Base-by-base conservation (phyloP, 2,329 filamentous ascomycete genomes). In the Helminthosporium solani region DNA sequence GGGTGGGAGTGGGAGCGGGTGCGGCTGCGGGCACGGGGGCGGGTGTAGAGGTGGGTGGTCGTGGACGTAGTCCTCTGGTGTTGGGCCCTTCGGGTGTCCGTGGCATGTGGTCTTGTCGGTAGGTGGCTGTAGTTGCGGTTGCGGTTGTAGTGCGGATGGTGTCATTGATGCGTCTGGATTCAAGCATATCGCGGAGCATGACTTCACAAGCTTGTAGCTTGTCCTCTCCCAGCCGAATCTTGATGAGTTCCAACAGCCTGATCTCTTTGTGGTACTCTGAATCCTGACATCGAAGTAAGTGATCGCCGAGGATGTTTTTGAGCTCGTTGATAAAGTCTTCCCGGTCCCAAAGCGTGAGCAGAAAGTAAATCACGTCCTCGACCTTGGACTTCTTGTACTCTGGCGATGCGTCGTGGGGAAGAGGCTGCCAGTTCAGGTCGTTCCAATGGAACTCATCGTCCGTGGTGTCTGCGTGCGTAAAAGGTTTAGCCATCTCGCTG, bases 261-360 rank as follows among this genome's bases (percentile, higher is more conserved):
- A 88, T 66, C 64, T 88, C 94, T 67, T 90, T 90, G 49, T 87
- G 80, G 57, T 90, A 95, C 19, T 81, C 77, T 1, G 68, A 63
- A 15, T 80, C 76, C 50, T 86, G 85, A 37, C 81, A 82, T 47
- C 77, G 75, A 15, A 85, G 71, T 2, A 99, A 74, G 37, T 91
- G 85, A 52, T 95, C 89, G 4, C 88, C 88, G n/a, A 99, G 81
- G 34, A 95, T 88, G 42, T 80, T 84, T 63, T 96, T 90, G 52
- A 99, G 87, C 67, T 97, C 92, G 57, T 90, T 95, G 70, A 96
- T 94, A 64, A 97, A 97, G 36, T 96, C 92, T 56, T 91, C 89
- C 15, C 87, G 87, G 11, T 96, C 92, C 56, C 96, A 88, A 0
- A 95, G 83, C 47, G 84, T 87, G 56, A 97, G 88, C 34, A 99